These are phyloP conservation scores for Domatiomyces globalis DNA, from an alignment of 2,329 filamentous ascomycete genomes.

Conservation along the genomic window DNA sequence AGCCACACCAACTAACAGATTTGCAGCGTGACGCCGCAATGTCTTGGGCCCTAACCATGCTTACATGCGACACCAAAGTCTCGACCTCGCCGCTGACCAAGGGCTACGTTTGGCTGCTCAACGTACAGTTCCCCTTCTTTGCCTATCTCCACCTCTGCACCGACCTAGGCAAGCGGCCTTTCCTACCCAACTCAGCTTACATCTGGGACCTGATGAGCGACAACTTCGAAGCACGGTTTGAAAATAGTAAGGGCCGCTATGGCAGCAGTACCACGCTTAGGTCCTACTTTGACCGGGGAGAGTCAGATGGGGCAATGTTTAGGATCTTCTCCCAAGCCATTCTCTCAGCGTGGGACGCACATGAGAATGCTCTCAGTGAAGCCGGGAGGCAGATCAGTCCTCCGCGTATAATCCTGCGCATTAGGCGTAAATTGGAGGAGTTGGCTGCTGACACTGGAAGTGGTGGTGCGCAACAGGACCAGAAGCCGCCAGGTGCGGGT, in stretches of 20 bases:
- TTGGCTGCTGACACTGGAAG: constrained; percentile 2
- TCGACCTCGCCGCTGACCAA: constrained; percentile 29
- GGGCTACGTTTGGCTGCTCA: constrained; percentile 30
- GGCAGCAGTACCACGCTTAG: no score
- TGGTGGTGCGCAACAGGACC: constrained; percentile 2
- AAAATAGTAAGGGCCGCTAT: no score
- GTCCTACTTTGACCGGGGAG: background rate
- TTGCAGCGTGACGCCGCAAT: constrained; percentile 22
- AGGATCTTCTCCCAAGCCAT: constrained; percentile 25
- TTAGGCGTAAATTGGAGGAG: constrained; percentile 18
- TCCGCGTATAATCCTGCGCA: constrained; percentile 22
- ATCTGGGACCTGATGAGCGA: constrained; percentile 35
- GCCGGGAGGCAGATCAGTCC: constrained; percentile 7
- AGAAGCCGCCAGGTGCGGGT: background rate
- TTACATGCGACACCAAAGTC: constrained; percentile 35
- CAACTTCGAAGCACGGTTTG: constrained; percentile 29
- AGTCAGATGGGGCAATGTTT: constrained; percentile 17
- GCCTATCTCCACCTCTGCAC: constrained; percentile 35
- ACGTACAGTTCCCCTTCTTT: constrained; percentile 35
- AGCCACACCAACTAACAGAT: constrained; percentile 15
- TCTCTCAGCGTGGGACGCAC: constrained; percentile 29
- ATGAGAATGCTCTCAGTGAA: constrained; percentile 14
- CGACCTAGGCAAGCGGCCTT: constrained; percentile 28
- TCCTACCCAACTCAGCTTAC: constrained; percentile 20
- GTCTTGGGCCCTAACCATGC: constrained; percentile 23